These are phyloP conservation scores for Elsinoe australis DNA, from an alignment of 2,329 filamentous ascomycete species.

Conservation along the genomic window DNA sequence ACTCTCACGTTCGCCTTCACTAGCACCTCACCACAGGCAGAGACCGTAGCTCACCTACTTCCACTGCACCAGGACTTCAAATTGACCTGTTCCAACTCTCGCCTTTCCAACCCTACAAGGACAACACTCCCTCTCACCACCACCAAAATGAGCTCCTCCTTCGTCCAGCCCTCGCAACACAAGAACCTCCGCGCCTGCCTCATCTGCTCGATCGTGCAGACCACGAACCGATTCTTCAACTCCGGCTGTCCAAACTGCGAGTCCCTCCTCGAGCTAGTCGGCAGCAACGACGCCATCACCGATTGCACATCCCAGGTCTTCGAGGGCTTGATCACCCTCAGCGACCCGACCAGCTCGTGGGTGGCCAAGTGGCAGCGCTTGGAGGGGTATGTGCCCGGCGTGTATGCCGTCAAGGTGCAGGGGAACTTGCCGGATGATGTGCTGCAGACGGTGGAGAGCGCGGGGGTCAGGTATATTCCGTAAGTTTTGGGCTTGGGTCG, in stretches of 20 bases:
- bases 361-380: constrained; percentile 94
- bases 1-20: no score
- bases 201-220: constrained; percentile 94
- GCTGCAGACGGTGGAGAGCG: constrained; percentile 48
- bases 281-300: constrained; percentile 66
- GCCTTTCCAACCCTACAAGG: neutral
- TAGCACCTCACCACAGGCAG: no score
- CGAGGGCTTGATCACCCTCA: constrained; percentile 80
- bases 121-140: neutral
- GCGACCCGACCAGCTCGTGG: constrained; percentile 79
- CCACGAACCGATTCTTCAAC: constrained; percentile 68
- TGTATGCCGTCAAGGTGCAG: constrained; percentile 92
- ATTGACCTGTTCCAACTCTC: neutral
- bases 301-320: constrained; percentile 95
- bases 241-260: constrained; percentile 97
- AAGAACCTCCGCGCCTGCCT: constrained; percentile 93
- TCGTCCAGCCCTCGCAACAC: constrained; percentile 65
- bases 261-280: constrained; percentile 74
- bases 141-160: constrained; percentile 48
- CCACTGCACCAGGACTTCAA: neutral
- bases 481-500: constrained; percentile 28
- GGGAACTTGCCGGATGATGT: constrained; percentile 60
- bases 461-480: constrained; percentile 56
- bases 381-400: constrained; percentile 76
- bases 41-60: neutral